Percentiles rank a stretch among this genome's conserved stretches.
Evolutionary conservation across 768 basidiomycete species (phyloP).

Genomic region (Dictyophora rubrovolvata): DNA sequence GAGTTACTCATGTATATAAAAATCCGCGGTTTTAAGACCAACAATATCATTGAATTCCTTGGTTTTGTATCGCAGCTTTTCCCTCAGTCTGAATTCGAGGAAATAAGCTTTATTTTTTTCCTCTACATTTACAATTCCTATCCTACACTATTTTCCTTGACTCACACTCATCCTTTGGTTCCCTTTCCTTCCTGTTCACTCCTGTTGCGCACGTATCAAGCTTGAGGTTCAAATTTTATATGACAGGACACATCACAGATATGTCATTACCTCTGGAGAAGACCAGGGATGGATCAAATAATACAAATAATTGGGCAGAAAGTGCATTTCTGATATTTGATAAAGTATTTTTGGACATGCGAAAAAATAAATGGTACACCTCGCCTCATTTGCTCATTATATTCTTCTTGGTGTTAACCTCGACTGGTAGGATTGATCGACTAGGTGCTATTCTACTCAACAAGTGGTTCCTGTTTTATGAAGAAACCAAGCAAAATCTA

Average conservation of each 20-base stretch:
- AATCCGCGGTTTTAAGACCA: too few relatives aligned
- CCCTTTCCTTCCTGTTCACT: too few relatives aligned
- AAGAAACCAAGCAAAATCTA: not conserved
- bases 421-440: not conserved
- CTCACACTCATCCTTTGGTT: too few relatives aligned
- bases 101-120: too few relatives aligned
- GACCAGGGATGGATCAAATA: conserved; percentile 8
- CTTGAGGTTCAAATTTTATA: not conserved
- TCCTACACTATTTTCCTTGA: too few relatives aligned
- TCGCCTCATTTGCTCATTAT: not conserved
- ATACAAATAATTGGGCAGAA: conserved; percentile 14
- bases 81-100: too few relatives aligned
- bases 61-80: too few relatives aligned
- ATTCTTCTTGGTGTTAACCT: not conserved
- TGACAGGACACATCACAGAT: conserved; percentile 9
- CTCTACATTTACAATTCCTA: too few relatives aligned
- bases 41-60: too few relatives aligned
- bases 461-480: not conserved
- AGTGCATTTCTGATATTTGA: conserved; percentile 13
- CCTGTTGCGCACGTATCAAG: too few relatives aligned
- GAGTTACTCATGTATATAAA: too few relatives aligned
- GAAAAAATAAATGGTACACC: not conserved
- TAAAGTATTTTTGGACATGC: conserved; percentile 6
- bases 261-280: conserved; percentile 9
- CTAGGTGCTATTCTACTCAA: not conserved